Evolutionary conservation across 192 early-diverging fungal genomes (phyloP).

Genomic region (Umbelopsis sp.): DNA sequence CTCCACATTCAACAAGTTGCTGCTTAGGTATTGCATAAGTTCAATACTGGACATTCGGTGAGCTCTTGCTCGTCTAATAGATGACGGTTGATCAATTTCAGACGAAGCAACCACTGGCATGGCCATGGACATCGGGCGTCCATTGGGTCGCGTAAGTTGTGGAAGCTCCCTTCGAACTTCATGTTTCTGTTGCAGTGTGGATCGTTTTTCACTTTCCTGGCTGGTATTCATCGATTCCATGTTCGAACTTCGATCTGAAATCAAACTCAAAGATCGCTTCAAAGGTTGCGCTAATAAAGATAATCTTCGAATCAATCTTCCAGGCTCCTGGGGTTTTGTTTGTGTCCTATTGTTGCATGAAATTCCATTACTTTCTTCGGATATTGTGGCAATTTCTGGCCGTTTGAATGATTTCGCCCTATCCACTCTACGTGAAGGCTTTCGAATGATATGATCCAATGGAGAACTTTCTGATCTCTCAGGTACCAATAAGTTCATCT

Average conservation of each 20-base stretch:
- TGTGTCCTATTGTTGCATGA: neutral
- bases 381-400: neutral
- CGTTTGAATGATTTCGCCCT: neutral
- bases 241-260: neutral
- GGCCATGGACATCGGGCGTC: slow-evolving; percentile 10
- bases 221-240: slow-evolving; percentile 2
- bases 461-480: neutral
- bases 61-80: neutral
- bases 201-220: slow-evolving; percentile 4
- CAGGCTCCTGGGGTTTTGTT: neutral
- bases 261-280: slow-evolving; percentile 7
- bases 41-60: slow-evolving; percentile 12
- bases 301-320: slow-evolving; percentile 6
- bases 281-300: slow-evolving; percentile 6
- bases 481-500: neutral
- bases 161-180: neutral
- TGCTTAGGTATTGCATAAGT: slow-evolving; percentile 6
- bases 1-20: slow-evolving; percentile 3
- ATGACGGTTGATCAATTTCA: neutral
- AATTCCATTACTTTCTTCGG: slow-evolving; percentile 2
- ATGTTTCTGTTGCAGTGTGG: neutral
- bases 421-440: neutral
- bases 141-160: neutral
- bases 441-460: neutral
- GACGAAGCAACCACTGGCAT: neutral